phyloP scores from a whole-genome alignment of 441 rosid genomes.

The Brassica balearica region DNA sequence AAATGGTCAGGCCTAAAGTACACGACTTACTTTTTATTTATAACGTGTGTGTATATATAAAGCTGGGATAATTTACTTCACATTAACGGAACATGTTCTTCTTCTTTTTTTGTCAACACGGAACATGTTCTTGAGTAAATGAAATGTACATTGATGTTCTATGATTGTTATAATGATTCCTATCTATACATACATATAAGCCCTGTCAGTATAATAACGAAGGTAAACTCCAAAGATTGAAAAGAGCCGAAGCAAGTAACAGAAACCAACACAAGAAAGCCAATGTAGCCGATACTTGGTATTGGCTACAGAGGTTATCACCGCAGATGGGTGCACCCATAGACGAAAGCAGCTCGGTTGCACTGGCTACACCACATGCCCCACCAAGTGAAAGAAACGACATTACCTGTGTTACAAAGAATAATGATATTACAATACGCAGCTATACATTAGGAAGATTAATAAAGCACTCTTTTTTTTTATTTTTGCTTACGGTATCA shows the following conservation, averaged over 20 bases:
- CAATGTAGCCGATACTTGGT: constrained; percentile 74
- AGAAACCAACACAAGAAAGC: constrained; percentile 84
- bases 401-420: constrained; percentile 58
- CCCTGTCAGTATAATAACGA: constrained; percentile 43
- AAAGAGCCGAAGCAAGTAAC: constrained; percentile 67
- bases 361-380: constrained; percentile 77
- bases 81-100: not conserved
- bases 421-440: not conserved
- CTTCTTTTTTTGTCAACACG: no score
- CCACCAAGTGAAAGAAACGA: constrained; percentile 78
- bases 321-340: constrained; percentile 45
- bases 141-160: constrained; percentile 30
- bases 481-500: constrained; percentile 64
- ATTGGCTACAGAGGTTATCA: constrained; percentile 57
- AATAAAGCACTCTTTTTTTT: not conserved
- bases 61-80: not conserved
- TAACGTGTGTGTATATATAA: not conserved
- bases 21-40: not conserved
- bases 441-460: not conserved
- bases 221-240: constrained; percentile 85
- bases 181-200: not conserved
- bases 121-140: not conserved
- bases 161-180: constrained; percentile 13
- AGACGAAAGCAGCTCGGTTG: constrained; percentile 54
- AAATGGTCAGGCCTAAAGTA: not conserved